phyloP scores from a whole-genome alignment of 2,329 filamentous ascomycete genomes.

The Drechslera avenae region DNA sequence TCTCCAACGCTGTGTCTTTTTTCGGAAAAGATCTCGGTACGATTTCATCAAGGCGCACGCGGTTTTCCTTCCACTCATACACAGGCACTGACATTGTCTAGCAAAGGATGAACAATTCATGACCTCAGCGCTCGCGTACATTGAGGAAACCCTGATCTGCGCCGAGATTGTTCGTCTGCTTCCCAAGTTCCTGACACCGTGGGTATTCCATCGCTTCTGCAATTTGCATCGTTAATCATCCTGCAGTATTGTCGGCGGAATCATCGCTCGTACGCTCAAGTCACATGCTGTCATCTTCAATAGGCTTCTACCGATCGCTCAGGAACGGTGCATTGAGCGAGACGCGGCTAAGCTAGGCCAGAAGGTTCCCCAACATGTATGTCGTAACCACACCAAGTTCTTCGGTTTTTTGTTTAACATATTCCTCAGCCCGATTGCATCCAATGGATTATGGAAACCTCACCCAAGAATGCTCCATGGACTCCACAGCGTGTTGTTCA shows the following conservation, averaged over 20 bases:
- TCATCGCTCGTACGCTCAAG: conserved; percentile 19
- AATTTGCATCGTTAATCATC: background rate
- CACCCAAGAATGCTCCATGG: conserved; percentile 35
- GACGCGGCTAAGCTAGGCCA: conserved; percentile 18
- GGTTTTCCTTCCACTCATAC: too few species aligned
- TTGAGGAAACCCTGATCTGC: conserved; percentile 31
- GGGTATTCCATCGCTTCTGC: background rate
- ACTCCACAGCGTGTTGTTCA: conserved; percentile 30
- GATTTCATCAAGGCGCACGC: background rate
- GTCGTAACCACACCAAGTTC: background rate
- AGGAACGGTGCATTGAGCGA: conserved; percentile 20
- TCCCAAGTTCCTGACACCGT: conserved; percentile 21
- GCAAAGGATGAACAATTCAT: conserved; percentile 33
- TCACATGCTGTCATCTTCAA: conserved; percentile 23
- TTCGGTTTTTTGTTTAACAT: background rate
- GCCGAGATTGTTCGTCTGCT: conserved; percentile 32
- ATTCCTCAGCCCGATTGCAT: conserved; percentile 31
- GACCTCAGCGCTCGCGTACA: conserved; percentile 22
- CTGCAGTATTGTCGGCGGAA: conserved; percentile 10
- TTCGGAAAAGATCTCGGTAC: conserved; percentile 23
- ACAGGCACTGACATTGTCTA: background rate
- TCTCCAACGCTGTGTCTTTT: conserved; percentile 23
- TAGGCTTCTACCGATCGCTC: conserved; percentile 18
- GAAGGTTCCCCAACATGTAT: conserved; percentile 11
- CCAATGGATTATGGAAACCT: conserved; percentile 44